phyloP scores from a whole-genome alignment of 768 basidiomycete species.

The Asterophora lycoperdoides region DNA sequence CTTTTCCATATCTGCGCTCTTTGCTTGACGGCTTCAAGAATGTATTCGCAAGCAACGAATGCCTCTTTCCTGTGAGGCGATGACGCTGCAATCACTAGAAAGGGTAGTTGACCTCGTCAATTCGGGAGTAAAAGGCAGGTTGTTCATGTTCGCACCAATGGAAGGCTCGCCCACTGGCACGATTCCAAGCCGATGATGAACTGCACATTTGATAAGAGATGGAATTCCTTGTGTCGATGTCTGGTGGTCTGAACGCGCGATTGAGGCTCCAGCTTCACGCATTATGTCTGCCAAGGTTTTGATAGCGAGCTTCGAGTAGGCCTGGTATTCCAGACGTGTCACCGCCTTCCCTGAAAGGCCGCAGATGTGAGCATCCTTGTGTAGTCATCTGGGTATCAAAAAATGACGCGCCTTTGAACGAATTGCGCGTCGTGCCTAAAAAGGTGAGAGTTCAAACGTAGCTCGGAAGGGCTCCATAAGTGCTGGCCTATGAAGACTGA shows the following conservation, averaged over 20 bases:
- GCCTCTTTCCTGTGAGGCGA: slow-evolving; percentile 82
- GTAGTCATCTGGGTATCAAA: not conserved
- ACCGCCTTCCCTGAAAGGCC: slow-evolving; percentile 57
- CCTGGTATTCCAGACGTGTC: slow-evolving; percentile 75
- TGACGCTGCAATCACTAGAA: slow-evolving; percentile 70
- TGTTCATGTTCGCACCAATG: slow-evolving; percentile 39
- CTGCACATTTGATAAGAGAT: slow-evolving; percentile 51
- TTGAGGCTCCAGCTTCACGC: slow-evolving; percentile 36
- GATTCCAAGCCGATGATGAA: slow-evolving; percentile 74
- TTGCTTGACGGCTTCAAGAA: slow-evolving; percentile 82
- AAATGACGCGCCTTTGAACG: slow-evolving; percentile 61
- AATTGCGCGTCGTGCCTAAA: slow-evolving; percentile 71
- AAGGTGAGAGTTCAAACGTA: not conserved
- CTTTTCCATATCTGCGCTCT: slow-evolving; percentile 90
- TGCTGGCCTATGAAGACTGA: slow-evolving; percentile 66
- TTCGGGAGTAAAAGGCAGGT: not conserved
- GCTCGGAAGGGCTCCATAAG: not conserved
- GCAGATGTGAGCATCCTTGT: not conserved
- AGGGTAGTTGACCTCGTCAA: no score
- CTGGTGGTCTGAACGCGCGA: slow-evolving; percentile 42
- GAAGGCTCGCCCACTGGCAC: slow-evolving; percentile 79
- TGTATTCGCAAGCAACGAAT: slow-evolving; percentile 72
- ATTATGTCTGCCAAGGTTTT: slow-evolving; percentile 70
- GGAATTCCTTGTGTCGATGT: slow-evolving; percentile 19
- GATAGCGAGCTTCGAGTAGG: slow-evolving; percentile 76